These are phyloP conservation scores for Serendipita sp. DNA, from an alignment of 768 basidiomycete species.

Conservation along the genomic window DNA sequence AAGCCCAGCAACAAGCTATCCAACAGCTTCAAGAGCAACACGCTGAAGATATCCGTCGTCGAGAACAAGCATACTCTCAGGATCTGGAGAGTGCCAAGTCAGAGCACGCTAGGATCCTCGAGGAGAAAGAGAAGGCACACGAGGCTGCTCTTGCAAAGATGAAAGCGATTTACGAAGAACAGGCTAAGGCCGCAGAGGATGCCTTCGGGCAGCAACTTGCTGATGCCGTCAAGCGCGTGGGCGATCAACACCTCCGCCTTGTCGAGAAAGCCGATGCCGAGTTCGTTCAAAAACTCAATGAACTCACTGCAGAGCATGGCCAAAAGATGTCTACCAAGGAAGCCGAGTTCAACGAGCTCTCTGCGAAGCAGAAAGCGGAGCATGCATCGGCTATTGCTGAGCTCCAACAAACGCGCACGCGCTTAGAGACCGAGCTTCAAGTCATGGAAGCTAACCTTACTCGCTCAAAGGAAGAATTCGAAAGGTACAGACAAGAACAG, in stretches of 20 bases:
- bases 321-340: conserved; percentile 36
- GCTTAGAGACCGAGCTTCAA: conserved; percentile 7
- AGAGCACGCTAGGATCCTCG: conserved; percentile 39
- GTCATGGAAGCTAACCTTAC: background rate
- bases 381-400: conserved; percentile 15
- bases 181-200: background rate
- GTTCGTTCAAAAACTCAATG: conserved; percentile 47
- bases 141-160: conserved; percentile 20
- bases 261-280: conserved; percentile 29
- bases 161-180: conserved; percentile 20
- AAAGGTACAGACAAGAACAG: background rate
- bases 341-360: conserved; percentile 35
- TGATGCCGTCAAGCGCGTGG: background rate
- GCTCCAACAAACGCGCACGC: conserved; percentile 1
- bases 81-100: conserved; percentile 49
- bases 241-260: background rate
- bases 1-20: conserved; percentile 43
- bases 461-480: background rate
- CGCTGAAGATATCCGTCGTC: conserved; percentile 42
- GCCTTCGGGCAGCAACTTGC: conserved; percentile 3
- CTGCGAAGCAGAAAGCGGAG: conserved; percentile 21
- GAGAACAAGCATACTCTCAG: conserved; percentile 46
- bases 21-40: conserved; percentile 60
- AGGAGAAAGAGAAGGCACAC: conserved; percentile 46
- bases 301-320: conserved; percentile 46